Conservation (phyloP, 306 rosid genomes). For the Dryas alaskensis region DNA sequence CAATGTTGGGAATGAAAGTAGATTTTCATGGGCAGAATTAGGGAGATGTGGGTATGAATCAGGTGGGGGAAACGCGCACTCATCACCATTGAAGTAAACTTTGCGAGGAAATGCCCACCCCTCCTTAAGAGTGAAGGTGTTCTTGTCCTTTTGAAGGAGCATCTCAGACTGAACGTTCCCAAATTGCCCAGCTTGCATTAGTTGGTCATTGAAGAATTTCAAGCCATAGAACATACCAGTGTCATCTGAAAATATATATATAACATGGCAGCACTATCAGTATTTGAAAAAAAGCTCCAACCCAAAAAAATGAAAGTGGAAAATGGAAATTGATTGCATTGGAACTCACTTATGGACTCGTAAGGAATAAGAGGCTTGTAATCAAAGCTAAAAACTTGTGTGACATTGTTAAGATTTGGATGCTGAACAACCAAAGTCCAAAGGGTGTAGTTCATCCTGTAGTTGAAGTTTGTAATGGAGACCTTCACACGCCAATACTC, state of each 20-base stretch:
- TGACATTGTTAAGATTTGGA: conserved; percentile 86
- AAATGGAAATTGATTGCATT: background rate
- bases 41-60: conserved; percentile 81
- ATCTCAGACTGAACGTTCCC: conserved; percentile 85
- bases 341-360: conserved; percentile 67
- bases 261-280: background rate
- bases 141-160: conserved; percentile 67
- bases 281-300: background rate
- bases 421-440: conserved; percentile 89
- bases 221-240: conserved; percentile 86
- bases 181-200: conserved; percentile 83
- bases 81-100: conserved; percentile 90
- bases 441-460: conserved; percentile 69
- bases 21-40: conserved; percentile 44
- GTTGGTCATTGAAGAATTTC: conserved; percentile 70
- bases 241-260: conserved; percentile 56
- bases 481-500: conserved; percentile 92
- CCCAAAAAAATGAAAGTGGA: background rate
- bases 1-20: conserved; percentile 29
- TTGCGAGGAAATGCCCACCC: conserved; percentile 95
- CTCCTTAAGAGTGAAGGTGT: conserved; percentile 79
- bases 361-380: conserved; percentile 84
- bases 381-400: conserved; percentile 90
- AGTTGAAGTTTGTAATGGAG: conserved; percentile 76
- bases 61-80: conserved; percentile 93